Percentiles rank a stretch among this genome's conserved stretches.
These are phyloP conservation scores for Gossypium armourianum DNA, from an alignment of 441 rosid species.

Conservation along the genomic window DNA sequence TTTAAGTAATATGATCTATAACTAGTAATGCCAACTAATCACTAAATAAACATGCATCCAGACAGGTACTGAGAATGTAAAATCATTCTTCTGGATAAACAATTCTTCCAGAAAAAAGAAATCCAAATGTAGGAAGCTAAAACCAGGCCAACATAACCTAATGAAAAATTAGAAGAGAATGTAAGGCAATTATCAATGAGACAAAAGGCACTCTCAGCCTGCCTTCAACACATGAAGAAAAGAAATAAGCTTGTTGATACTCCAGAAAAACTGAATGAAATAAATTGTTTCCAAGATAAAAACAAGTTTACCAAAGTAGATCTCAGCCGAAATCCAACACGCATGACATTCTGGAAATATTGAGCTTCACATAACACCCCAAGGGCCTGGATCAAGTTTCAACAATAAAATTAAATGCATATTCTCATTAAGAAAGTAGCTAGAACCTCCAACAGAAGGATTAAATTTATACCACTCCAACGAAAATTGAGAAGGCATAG, in stretches of 20 bases:
- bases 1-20: neutral
- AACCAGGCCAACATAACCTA: conserved; percentile 9
- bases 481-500: conserved; percentile 76
- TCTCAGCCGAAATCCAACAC: conserved; percentile 85
- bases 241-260: conserved; percentile 6
- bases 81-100: neutral
- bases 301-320: conserved; percentile 67
- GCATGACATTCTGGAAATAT: conserved; percentile 93
- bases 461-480: conserved; percentile 73
- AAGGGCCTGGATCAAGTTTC: conserved; percentile 47
- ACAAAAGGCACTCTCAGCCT: neutral
- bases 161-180: neutral
- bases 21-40: neutral
- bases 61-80: neutral
- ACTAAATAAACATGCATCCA: neutral
- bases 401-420: conserved; percentile 16
- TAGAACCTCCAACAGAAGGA: conserved; percentile 5
- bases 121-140: neutral
- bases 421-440: neutral
- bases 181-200: neutral
- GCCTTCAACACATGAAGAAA: conserved; percentile 11
- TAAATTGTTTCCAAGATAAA: conserved; percentile 14
- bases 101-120: conserved; percentile 8
- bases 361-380: conserved; percentile 94
- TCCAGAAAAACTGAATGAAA: conserved; percentile 12